Conservation (phyloP, 306 rosid species). For the Fragaria iinumae region DNA sequence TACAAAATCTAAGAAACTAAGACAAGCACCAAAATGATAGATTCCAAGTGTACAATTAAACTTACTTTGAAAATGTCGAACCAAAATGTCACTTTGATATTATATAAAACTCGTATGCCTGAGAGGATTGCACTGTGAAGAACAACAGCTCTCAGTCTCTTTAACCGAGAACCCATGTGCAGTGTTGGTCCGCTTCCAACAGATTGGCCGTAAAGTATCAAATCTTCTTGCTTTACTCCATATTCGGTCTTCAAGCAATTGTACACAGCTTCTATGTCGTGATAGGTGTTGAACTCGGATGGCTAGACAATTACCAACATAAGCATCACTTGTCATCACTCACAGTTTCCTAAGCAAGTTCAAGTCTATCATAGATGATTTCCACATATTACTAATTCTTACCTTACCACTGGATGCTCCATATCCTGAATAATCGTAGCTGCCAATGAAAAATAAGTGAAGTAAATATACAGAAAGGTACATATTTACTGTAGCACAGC, state of each 20-base stretch:
- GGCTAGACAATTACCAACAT: slow-evolving; percentile 55
- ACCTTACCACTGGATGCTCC: slow-evolving; percentile 97
- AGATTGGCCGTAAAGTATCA: slow-evolving; percentile 93
- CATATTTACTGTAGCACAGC: neutral
- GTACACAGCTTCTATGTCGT: slow-evolving; percentile 95
- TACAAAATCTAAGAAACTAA: slow-evolving; percentile 16
- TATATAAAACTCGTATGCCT: slow-evolving; percentile 88
- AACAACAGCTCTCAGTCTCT: slow-evolving; percentile 83
- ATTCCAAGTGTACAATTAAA: slow-evolving; percentile 14
- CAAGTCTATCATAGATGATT: neutral
- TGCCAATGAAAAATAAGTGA: slow-evolving; percentile 41
- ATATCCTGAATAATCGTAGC: slow-evolving; percentile 98
- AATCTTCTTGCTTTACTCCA: slow-evolving; percentile 77
- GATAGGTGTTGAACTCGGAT: slow-evolving; percentile 87
- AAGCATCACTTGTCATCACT: slow-evolving; percentile 24
- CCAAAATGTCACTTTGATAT: slow-evolving; percentile 94
- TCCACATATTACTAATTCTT: slow-evolving; percentile 26
- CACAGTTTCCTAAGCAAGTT: slow-evolving; percentile 1
- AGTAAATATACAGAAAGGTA: slow-evolving; percentile 20
- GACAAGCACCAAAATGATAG: slow-evolving; percentile 7
- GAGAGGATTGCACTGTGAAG: slow-evolving; percentile 98
- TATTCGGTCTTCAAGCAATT: slow-evolving; percentile 77
- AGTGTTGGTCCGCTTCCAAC: slow-evolving; percentile 98
- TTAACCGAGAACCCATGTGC: slow-evolving; percentile 78
- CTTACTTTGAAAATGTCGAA: slow-evolving; percentile 95